Evolutionary conservation across 331 rosid genomes (phyloP).

Genomic region (Erythrophleum ivorense): DNA sequence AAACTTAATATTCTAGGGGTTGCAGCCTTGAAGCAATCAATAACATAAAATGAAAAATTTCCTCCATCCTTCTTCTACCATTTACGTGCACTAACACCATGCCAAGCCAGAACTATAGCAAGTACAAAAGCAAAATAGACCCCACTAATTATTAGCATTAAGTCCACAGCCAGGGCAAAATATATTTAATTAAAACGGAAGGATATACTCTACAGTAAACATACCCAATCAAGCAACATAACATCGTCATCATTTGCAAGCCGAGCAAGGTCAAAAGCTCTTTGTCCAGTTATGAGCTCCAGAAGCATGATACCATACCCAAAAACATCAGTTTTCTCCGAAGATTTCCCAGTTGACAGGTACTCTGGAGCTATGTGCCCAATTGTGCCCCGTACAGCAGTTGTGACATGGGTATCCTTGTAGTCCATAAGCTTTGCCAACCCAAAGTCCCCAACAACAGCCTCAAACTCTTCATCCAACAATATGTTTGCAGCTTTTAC

Average conservation of each 20-base stretch:
- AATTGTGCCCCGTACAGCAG: constrained; percentile 86
- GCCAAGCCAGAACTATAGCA: background rate
- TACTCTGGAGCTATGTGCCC: constrained; percentile 90
- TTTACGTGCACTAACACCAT: background rate
- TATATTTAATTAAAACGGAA: background rate
- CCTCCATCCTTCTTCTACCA: background rate
- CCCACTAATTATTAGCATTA: constrained; percentile 10
- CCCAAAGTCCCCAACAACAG: constrained; percentile 86
- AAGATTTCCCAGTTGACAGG: constrained; percentile 80
- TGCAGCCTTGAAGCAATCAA: background rate
- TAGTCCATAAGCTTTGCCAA: constrained; percentile 87
- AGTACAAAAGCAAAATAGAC: background rate
- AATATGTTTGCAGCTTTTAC: constrained; percentile 83
- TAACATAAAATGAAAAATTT: background rate
- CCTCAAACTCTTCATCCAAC: constrained; percentile 85
- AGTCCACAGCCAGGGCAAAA: background rate
- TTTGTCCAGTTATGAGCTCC: constrained; percentile 85
- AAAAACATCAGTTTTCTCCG: constrained; percentile 84
- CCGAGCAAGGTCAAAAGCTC: constrained; percentile 87
- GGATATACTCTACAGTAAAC: constrained; percentile 2
- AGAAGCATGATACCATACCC: constrained; percentile 93
- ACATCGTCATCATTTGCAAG: constrained; percentile 92
- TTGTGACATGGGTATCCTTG: constrained; percentile 85
- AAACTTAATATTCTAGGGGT: background rate
- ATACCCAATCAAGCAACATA: constrained; percentile 91